These are phyloP conservation scores for Pichia occidentalis DNA, from an alignment of 805 yeast species.

Conservation along the genomic window DNA sequence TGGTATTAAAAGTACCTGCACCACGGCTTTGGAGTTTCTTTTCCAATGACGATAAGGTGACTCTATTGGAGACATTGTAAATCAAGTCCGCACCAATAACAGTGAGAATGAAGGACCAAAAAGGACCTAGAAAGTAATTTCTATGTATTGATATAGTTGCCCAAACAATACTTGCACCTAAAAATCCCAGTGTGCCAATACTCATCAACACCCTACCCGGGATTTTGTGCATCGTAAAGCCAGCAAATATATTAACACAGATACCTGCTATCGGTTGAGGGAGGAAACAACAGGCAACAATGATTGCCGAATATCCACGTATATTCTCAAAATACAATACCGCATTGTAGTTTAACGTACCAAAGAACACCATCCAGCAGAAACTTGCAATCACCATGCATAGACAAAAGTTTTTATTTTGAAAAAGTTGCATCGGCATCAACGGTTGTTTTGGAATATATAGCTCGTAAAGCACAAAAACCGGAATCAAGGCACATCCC, in stretches of 20 bases:
- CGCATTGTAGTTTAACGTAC: constrained; percentile 34
- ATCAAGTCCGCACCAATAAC: constrained; percentile 44
- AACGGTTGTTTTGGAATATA: constrained; percentile 37
- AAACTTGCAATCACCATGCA: constrained; percentile 33
- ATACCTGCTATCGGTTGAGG: constrained; percentile 40
- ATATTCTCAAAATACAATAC: constrained; percentile 39
- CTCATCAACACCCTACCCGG: constrained; percentile 35
- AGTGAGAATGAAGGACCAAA: constrained; percentile 35
- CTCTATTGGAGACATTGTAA: constrained; percentile 40
- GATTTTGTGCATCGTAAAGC: constrained; percentile 38
- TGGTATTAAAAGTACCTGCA: constrained; percentile 43
- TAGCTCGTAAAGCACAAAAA: constrained; percentile 33
- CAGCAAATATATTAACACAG: constrained; percentile 40
- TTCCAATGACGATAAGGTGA: constrained; percentile 36
- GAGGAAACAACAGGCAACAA: constrained; percentile 38
- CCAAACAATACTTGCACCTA: constrained; percentile 36
- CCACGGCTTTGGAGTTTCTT: constrained; percentile 37
- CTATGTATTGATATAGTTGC: constrained; percentile 31
- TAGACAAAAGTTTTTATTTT: constrained; percentile 32
- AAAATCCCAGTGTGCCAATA: constrained; percentile 32
- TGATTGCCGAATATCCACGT: constrained; percentile 32
- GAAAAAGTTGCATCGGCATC: constrained; percentile 42
- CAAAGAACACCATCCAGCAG: constrained; percentile 40
- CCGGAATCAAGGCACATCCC: constrained; percentile 31
- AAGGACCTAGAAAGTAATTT: constrained; percentile 40